Evolutionary conservation across 768 basidiomycete genomes (phyloP).

Genomic region (Leccinum aurantiacum): DNA sequence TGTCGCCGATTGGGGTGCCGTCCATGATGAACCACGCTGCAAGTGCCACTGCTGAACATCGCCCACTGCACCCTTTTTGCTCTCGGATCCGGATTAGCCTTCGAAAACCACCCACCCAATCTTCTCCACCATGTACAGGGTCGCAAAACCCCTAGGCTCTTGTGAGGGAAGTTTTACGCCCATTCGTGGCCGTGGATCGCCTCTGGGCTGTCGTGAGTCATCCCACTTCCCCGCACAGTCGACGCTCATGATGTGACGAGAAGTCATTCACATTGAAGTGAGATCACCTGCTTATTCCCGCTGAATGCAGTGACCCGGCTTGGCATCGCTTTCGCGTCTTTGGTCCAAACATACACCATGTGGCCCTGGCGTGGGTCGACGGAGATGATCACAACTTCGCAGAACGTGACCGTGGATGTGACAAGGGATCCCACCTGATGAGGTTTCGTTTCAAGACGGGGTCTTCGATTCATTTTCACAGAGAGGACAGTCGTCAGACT

Average conservation of each 20-base stretch:
- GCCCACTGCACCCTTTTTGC: background rate
- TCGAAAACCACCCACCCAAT: background rate
- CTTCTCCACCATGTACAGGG: background rate
- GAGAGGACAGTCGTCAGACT: background rate
- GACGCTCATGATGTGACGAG: constrained; percentile 16
- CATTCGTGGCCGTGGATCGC: background rate
- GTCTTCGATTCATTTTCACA: background rate
- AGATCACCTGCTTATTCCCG: constrained; percentile 24
- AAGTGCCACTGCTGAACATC: background rate
- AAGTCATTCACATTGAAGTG: constrained; percentile 13
- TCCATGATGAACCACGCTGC: constrained; percentile 12
- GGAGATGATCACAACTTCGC: constrained; percentile 25
- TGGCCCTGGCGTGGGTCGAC: constrained; percentile 9
- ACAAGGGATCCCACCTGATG: background rate
- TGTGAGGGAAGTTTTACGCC: background rate
- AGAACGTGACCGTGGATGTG: constrained; percentile 9
- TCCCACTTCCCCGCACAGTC: constrained; percentile 14
- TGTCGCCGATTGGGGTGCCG: background rate
- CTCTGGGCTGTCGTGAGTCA: background rate
- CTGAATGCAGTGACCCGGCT: constrained; percentile 10
- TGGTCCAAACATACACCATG: background rate
- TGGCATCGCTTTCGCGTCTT: constrained; percentile 4
- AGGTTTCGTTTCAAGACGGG: background rate
- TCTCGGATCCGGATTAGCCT: constrained; percentile 1
- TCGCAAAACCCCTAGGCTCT: background rate